Conservation (phyloP, 2,329 filamentous ascomycete genomes). For the Beauveria rudraprayagi region DNA sequence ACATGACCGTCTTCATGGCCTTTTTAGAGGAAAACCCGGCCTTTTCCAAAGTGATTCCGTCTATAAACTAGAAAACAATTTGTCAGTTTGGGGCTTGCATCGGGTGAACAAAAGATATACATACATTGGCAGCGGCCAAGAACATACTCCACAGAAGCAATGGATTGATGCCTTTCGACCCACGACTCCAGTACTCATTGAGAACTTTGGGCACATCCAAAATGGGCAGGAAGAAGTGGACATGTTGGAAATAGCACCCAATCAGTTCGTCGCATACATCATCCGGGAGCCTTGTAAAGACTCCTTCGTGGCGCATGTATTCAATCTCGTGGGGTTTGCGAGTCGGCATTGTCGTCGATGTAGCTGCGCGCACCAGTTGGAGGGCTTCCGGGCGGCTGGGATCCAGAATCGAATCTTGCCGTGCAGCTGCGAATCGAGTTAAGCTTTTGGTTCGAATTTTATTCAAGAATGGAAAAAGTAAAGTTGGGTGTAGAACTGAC, state of each 20-base stretch:
- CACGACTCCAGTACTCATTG: neutral
- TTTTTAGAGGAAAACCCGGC: constrained; percentile 1
- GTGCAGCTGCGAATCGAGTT: neutral
- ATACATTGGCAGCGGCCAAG: neutral
- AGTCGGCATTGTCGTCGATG: neutral
- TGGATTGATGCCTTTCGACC: neutral
- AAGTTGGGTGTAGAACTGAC: neutral
- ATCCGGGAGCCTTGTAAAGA: neutral
- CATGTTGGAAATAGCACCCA: constrained; percentile 1
- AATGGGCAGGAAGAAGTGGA: constrained; percentile 7
- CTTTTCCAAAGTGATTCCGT: neutral
- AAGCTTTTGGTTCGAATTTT: no score
- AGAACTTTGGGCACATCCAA: constrained; percentile 4
- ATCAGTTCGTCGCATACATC: constrained; percentile 4
- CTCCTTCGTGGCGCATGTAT: constrained; percentile 7
- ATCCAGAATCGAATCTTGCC: neutral
- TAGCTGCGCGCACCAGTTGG: neutral
- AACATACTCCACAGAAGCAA: constrained; percentile 1
- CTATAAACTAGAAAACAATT: neutral
- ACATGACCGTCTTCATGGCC: constrained; percentile 7
- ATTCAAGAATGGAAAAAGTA: neutral
- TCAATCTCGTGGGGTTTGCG: constrained; percentile 1
- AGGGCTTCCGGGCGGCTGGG: neutral
- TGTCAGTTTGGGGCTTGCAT: neutral
- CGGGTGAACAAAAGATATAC: neutral